Base-by-base conservation (phyloP, 495 filamentous ascomycete genomes). In the Aspergillus steynii region DNA sequence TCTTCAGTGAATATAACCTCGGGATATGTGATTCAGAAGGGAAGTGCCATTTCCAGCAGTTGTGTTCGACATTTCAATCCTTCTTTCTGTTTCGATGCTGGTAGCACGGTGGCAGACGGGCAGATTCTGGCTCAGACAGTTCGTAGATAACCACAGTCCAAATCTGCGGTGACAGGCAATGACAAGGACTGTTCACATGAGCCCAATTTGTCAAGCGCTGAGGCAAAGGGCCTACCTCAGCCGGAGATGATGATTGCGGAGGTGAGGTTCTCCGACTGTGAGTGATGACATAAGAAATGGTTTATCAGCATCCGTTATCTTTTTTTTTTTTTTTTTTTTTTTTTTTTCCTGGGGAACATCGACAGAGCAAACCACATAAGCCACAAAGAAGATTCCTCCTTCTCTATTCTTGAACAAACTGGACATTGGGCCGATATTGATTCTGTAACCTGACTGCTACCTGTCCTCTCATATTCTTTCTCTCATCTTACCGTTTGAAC, bases 231-330 rank as follows among this genome's bases (percentile, higher is more conserved):
- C 28, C 34, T 15, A n/a, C 15, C 9, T 42, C 25, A 47, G 20
- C 54, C 50, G 48, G 55, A 26, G 53, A 61, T 28, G 53, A 61
- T 28, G 50, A 61, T 53, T 64, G 63, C 71, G 63, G 66, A 65
- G 66, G 61, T 69, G 63, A 65, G 64, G 61, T 66, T 56, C 67
- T 65, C 66, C 64, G 61, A 65, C 52, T 55, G 55, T 62, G 73
- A 78, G 55, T 62, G 73, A 78, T 77, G 75, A 77, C 74, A 79
- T 76, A 80, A 78, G 73, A 71, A 60, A 55, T 29, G 31, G 12
- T 37, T 42, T 42, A 42, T 42, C 49, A 10, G 50, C 50, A 20
- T 50, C 42, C 37, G 29, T 54, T 34, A 54, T 54, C 32, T 53
- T 4, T 6, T 2, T 31, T 29, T 47, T 29, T 53, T 60, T 50